Evolutionary conservation across 805 yeast species (phyloP), one percentile per base, ranked within the genome.

Genomic region (Maudiozyma bulderi): DNA sequence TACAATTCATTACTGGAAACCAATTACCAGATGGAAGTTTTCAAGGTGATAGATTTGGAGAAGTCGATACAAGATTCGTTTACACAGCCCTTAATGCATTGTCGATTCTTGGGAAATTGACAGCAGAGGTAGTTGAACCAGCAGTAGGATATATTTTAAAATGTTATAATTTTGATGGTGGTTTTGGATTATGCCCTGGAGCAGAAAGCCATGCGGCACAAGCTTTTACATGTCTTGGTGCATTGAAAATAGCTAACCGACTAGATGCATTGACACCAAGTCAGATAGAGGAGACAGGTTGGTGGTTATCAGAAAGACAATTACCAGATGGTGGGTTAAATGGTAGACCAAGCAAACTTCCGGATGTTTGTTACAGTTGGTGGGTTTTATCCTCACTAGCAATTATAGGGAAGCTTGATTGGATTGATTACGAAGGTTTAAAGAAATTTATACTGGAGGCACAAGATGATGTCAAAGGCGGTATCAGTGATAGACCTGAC

Each of bases 341-440:
- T 61, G 99, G 99, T 0, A 76, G 99, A 46, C 96, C 98, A 0
- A 95, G 93, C 51, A 93, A 93, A 63, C 69, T 88, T 15, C 95
- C 98, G 0, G 99, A 93, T 66, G 96, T 87, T n/a, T 93, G 99
- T 63, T 93, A 93, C 64, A 82, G 93, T 57, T 93, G 97, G 96
- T 93, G 99, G 99, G 95, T 89, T 8, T 64, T 89, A 26, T 83
- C 95, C 1, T 76, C 88, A 2, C 67, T 90, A 50, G 75, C 84
- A 0, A 81, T 87, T 37, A 71, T 91, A 20, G 77, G 70, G 0
- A 80, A 77, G 52, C 64, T 81, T 15, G 77, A 85, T 54, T 89
- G 95, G 89, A 84, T 93, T n/a, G 83, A 87, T 59, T 73, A 71
- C 31, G 73, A 68, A 5, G 79, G 76, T 56, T 69, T 93, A 49